Evolutionary conservation across 148 eudicot species (phyloP).

Genomic region (Rhododendron ferrugineum): DNA sequence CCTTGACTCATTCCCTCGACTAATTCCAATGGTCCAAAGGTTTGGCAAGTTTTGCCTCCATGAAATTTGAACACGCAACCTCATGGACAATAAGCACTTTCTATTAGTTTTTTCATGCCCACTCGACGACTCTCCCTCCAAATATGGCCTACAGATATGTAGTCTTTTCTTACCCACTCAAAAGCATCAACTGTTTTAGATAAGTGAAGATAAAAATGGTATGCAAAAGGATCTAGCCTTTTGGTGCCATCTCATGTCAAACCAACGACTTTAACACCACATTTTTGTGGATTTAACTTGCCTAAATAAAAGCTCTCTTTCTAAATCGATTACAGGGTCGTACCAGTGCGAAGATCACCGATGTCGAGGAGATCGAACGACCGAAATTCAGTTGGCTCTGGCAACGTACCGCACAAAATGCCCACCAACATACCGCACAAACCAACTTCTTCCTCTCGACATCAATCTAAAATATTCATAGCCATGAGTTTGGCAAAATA

Average conservation of each 20-base stretch:
- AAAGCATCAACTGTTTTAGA: neutral
- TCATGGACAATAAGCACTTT: too few species aligned
- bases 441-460: too few species aligned
- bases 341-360: constrained; percentile 84
- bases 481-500: too few species aligned
- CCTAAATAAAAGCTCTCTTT: neutral
- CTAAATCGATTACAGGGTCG: neutral
- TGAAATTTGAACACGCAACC: too few species aligned
- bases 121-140: neutral
- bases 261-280: neutral
- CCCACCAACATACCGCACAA: too few species aligned
- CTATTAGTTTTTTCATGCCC: too few species aligned
- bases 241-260: neutral
- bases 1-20: too few species aligned
- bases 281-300: neutral
- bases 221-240: neutral
- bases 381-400: neutral
- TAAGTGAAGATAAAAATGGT: neutral
- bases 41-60: too few species aligned
- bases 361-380: constrained; percentile 68
- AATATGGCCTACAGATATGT: neutral
- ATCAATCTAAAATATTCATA: too few species aligned
- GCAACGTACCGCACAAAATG: too few species aligned
- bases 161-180: neutral
- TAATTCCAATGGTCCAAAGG: too few species aligned